Evolutionary conservation across 768 basidiomycete species (phyloP), one percentile per base, ranked within the genome.

Genomic region (Suillus bovinus): DNA sequence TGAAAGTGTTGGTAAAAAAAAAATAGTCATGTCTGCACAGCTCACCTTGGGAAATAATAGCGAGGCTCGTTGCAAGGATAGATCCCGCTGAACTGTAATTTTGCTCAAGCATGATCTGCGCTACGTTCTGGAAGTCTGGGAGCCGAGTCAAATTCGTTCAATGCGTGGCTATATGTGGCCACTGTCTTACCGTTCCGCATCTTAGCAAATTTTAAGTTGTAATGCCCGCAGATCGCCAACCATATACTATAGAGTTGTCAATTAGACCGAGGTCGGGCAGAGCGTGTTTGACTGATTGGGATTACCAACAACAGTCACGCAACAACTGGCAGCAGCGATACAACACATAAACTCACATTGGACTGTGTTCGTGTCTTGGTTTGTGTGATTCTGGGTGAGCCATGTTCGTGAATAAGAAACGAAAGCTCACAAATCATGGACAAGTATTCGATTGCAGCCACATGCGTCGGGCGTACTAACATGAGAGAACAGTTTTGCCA

Each of bases 71-170:
- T 2, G 81, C 80, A 7, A 96, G 76, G 60, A 96, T 94, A 1
- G 87, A 79, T 0, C 80, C 86, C 0, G 92, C 93, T 1, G 91
- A 94, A 11, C 94, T 86, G 74, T 94, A 96, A 70, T 94, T 95
- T 69, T 93, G 81, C 71, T 95, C 93, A 7, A 95, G 77, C 46
- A 90, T 82, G 47, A 96, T 85, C 67, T 91, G 88, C 63, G 79
- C 66, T 0, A 87, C 87, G 1, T 79, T 74, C 0, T 81, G 73
- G 70, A 94, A 93, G 66, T 91, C 91, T 91, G 55, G 1, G 20
- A 62, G 27, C 5, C 16, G 27, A 31, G 24, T 27, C 59, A 16
- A 56, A 42, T 58, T 6, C 7, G 16, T 20, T 27, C 14, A 36
- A 36, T 24, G 14, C 8, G 7, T 53, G 7, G 20, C 8, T 16